These are phyloP conservation scores for Cutaneotrichosporon spelunceum DNA, from an alignment of 1,284 basidiomycete genomes.

Conservation along the genomic window DNA sequence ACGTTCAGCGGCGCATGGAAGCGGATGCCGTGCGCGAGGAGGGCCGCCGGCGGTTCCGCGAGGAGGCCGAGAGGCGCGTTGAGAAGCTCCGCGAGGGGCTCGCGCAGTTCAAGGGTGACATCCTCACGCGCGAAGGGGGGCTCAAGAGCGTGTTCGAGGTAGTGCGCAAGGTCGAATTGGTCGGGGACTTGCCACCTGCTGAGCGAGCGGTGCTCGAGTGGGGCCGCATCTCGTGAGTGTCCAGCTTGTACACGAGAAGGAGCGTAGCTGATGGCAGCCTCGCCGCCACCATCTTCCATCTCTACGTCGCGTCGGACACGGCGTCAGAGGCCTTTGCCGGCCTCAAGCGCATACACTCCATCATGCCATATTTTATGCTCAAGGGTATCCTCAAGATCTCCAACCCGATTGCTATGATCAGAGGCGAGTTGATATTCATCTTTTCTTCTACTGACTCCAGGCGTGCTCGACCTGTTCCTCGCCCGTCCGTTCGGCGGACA, in stretches of 20 bases:
- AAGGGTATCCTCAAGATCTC: slow-evolving; percentile 88
- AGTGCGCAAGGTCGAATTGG: slow-evolving; percentile 75
- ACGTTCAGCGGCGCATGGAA: slow-evolving; percentile 75
- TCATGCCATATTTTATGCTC: slow-evolving; percentile 98
- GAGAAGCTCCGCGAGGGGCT: slow-evolving; percentile 82
- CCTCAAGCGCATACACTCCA: slow-evolving; percentile 87
- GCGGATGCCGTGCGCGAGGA: slow-evolving; percentile 87
- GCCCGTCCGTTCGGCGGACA: slow-evolving; percentile 94
- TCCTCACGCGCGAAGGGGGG: slow-evolving; percentile 84
- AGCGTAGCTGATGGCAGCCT: slow-evolving; percentile 55
- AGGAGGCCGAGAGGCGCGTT: slow-evolving; percentile 80
- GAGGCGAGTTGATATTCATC: slow-evolving; percentile 50
- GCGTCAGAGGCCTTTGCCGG: slow-evolving; percentile 83
- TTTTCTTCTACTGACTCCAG: slow-evolving; percentile 39
- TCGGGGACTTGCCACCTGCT: slow-evolving; percentile 75
- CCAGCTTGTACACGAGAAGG: too few species aligned
- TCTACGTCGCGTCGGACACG: slow-evolving; percentile 88
- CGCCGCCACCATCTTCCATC: slow-evolving; percentile 93
- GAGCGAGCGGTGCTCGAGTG: slow-evolving; percentile 91
- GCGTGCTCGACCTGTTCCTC: slow-evolving; percentile 90
- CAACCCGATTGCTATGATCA: slow-evolving; percentile 95
- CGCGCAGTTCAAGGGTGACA: slow-evolving; percentile 83
- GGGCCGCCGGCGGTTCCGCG: slow-evolving; percentile 77
- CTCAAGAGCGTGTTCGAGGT: slow-evolving; percentile 80
- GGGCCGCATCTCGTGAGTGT: slow-evolving; percentile 83